Base-by-base conservation (phyloP, 805 yeast genomes). In the Metschnikowia lachancei region DNA sequence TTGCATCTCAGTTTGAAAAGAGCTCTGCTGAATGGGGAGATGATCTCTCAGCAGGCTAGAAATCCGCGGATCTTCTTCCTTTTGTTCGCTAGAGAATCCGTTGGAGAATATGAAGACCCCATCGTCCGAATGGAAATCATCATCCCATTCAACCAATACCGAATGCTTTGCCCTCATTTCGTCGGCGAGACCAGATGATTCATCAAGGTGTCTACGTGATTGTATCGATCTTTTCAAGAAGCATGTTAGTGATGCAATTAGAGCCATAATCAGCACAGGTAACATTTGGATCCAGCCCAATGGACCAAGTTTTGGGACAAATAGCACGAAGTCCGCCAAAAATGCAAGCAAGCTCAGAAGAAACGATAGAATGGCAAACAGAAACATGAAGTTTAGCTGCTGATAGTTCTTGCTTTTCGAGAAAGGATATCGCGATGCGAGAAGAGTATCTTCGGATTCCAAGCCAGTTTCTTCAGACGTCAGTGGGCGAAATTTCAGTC, bases 211-310 rank as follows among this genome's bases (percentile, higher is more conserved):
- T 58, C 67, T 60, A 56, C 83, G 60, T 16, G 83, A 75, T 19
- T 77, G 74, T 4, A 81, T 77, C 0, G 86, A 76, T 54, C 96
- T 71, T 58, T 91, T 80, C 71, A 85, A 75, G 43, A 87, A 74
- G 62, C 96, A 88, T 16, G 86, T 65, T 52, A 83, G 61, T 1
- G 89, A 76, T 1, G 88, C 82, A 24, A 80, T 74, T 1, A 83
- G 52, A 0, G 92, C 85, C 38, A 83, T 72, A 28, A 83, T 62
- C 1, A 85, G 77, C 0, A 94, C 79, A 1, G 92, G 78, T 0
- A 80, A 81, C 20, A 91, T 67, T 49, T 87, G 77, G 41, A 85
- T 68, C 97, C 97, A 92, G 20, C 96, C 96, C 37, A 84, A 77
- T 82, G 89, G 90, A 44, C 80, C 76, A 45, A 92, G 67, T 59